Evolutionary conservation across 2,329 filamentous ascomycete genomes (phyloP).

Genomic region (Neopestalotiopsis sp.): DNA sequence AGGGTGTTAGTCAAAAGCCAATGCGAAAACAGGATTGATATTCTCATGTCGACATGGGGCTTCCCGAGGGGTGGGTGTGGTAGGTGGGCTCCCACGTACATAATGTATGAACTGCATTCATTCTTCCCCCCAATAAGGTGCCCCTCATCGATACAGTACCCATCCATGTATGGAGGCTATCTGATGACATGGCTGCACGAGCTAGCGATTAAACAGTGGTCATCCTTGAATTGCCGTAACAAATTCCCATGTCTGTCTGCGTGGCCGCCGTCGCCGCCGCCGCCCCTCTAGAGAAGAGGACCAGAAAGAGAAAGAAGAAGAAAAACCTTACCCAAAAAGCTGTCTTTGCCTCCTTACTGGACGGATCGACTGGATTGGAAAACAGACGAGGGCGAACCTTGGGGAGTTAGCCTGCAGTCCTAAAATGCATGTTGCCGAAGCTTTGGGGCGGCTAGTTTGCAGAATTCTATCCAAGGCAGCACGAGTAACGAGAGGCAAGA

Average conservation of each 20-base stretch:
- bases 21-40: constrained; percentile 39
- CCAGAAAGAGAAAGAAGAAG: not conserved
- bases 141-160: not conserved
- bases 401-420: not conserved
- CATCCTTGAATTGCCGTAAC: not conserved
- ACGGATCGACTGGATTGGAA: not conserved
- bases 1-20: constrained; percentile 22
- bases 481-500: not conserved
- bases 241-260: not conserved
- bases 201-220: constrained; percentile 1
- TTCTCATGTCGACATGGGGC: constrained; percentile 18
- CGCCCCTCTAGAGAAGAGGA: not conserved
- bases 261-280: not conserved
- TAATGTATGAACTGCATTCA: not conserved
- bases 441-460: not conserved
- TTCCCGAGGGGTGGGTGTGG: not conserved
- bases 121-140: not conserved
- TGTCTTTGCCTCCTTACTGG: not conserved
- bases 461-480: not conserved
- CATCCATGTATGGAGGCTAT: not conserved
- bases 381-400: not conserved
- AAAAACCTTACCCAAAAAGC: not conserved
- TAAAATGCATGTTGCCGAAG: not conserved
- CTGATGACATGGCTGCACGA: not conserved
- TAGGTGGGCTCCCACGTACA: constrained; percentile 4